These are phyloP conservation scores for Amylostereum areolatum DNA, from an alignment of 1,284 basidiomycete genomes.

Conservation along the genomic window DNA sequence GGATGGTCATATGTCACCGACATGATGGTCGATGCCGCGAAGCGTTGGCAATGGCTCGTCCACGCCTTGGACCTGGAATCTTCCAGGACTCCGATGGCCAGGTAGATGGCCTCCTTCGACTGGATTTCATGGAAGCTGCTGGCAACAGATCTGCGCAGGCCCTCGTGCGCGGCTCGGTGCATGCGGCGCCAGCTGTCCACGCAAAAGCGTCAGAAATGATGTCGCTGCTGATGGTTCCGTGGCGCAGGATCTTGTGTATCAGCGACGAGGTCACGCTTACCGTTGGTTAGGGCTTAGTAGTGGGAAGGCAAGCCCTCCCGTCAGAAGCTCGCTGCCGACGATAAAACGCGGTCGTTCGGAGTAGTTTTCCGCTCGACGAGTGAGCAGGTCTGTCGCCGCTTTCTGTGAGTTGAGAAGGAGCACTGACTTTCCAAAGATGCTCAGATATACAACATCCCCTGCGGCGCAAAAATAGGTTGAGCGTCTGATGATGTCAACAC, in stretches of 20 bases:
- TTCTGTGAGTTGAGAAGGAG: constrained; percentile 10
- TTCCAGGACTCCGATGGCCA: too few species aligned
- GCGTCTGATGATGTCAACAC: neutral
- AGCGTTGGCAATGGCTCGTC: too few species aligned
- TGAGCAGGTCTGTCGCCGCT: constrained; percentile 12
- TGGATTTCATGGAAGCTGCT: neutral
- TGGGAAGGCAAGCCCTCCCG: neutral
- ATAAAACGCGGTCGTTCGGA: constrained; percentile 10
- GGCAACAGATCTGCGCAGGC: neutral
- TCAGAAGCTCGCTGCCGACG: constrained; percentile 5
- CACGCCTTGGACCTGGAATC: too few species aligned
- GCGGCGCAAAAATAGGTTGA: too few species aligned
- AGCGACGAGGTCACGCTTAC: neutral
- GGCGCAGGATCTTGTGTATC: too few species aligned
- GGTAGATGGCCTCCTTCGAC: neutral
- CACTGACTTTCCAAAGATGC: constrained; percentile 6
- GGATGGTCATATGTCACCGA: too few species aligned
- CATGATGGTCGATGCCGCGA: too few species aligned
- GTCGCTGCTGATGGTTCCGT: neutral
- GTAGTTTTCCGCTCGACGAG: constrained; percentile 13
- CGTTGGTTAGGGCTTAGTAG: neutral
- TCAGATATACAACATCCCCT: constrained; percentile 14
- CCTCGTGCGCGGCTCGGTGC: neutral
- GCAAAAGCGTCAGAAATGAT: neutral
- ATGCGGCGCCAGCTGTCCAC: neutral